Percentiles rank a stretch among this genome's conserved stretches.
These are phyloP conservation scores for Pichia occidentalis DNA, from an alignment of 805 yeast genomes.

Conservation along the genomic window DNA sequence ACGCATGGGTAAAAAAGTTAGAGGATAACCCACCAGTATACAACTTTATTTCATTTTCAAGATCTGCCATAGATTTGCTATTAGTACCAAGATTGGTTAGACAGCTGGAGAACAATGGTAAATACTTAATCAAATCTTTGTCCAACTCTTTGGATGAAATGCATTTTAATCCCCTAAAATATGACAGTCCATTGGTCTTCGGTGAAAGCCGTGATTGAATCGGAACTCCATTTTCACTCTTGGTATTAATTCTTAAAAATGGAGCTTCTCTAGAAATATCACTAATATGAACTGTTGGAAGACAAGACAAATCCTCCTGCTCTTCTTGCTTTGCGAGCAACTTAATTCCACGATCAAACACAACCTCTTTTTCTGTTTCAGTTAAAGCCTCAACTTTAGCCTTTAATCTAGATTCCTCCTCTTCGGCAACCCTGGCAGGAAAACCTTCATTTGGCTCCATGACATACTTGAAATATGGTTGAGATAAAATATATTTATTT, in stretches of 20 bases:
- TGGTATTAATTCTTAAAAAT: conserved; percentile 29
- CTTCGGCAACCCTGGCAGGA: conserved; percentile 41
- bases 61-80: conserved; percentile 59
- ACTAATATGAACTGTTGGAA: conserved; percentile 68
- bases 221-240: conserved; percentile 15
- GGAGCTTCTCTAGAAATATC: conserved; percentile 66
- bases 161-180: conserved; percentile 61
- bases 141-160: conserved; percentile 49
- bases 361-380: conserved; percentile 48
- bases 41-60: conserved; percentile 78
- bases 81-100: conserved; percentile 84
- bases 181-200: conserved; percentile 72
- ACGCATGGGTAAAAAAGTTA: conserved; percentile 48
- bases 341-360: conserved; percentile 53
- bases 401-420: conserved; percentile 51
- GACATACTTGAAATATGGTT: conserved; percentile 61
- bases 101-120: conserved; percentile 74
- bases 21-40: conserved; percentile 81
- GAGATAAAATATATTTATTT: conserved; percentile 41
- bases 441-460: conserved; percentile 66
- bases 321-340: conserved; percentile 59
- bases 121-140: conserved; percentile 51
- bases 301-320: conserved; percentile 64
- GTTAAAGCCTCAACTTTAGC: conserved; percentile 38
- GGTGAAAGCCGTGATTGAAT: conserved; percentile 29